Conservation (phyloP, 768 basidiomycete genomes). For the Lactarius hengduanensis region DNA sequence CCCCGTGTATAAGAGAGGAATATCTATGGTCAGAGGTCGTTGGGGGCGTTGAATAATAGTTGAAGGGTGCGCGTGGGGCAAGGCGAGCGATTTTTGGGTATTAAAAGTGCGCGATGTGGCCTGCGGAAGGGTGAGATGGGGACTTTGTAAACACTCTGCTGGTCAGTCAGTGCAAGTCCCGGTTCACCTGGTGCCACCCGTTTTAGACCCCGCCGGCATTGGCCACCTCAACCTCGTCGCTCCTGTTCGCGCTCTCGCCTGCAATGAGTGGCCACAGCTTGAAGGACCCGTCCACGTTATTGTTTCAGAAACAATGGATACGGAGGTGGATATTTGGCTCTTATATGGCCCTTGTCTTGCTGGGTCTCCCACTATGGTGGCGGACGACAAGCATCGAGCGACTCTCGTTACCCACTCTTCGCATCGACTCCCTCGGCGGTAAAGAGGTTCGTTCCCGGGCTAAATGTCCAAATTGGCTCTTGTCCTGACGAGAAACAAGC, state of each 20-base stretch:
- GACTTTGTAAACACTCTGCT: not conserved
- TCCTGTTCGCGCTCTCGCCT: not conserved
- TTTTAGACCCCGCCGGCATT: slow-evolving; percentile 13
- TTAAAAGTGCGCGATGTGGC: slow-evolving; percentile 13
- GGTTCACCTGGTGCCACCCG: slow-evolving; percentile 22
- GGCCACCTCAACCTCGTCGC: not conserved
- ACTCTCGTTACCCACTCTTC: slow-evolving; percentile 54
- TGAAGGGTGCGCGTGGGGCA: not conserved
- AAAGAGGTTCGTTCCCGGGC: slow-evolving; percentile 22
- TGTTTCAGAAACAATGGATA: slow-evolving; percentile 16
- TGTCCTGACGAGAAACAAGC: slow-evolving; percentile 14
- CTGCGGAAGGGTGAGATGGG: slow-evolving; percentile 11
- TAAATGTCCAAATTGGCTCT: not conserved
- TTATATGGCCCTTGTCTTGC: slow-evolving; percentile 76
- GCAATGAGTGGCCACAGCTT: slow-evolving; percentile 18
- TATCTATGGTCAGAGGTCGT: not conserved
- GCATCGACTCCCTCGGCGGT: slow-evolving; percentile 15
- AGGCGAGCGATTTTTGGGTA: slow-evolving; percentile 6
- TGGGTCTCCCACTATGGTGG: slow-evolving; percentile 93
- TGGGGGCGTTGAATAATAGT: not conserved
- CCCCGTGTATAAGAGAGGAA: not conserved
- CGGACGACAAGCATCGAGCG: slow-evolving; percentile 86
- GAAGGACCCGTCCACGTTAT: slow-evolving; percentile 20
- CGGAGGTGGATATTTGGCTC: slow-evolving; percentile 64
- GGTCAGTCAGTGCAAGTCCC: not conserved